Evolutionary conservation across 129 eudicot genomes (phyloP), one percentile per base, ranked within the genome.

Genomic region (Artemisia annua): DNA sequence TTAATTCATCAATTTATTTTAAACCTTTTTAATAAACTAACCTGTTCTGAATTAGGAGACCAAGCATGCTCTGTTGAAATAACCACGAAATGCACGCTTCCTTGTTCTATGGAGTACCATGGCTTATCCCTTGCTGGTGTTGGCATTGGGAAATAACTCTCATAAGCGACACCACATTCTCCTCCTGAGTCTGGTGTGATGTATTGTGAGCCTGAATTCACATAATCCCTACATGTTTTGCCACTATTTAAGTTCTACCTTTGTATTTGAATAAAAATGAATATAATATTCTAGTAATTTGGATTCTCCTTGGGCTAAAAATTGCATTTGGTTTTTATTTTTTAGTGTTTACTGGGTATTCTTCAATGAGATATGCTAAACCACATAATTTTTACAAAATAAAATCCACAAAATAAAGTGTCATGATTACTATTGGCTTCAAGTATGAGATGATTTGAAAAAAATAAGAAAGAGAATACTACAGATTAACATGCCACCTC

Each of bases 51-150:
- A 26, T 69, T 65, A 15, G 35, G 55, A 0, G 86, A 66, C 93
- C 93, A 94, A 19, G 90, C 83, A 78, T 94, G 96, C 73, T 94
- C 98, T 0, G 98, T 94, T n/a, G 98, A 94, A 44, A 94, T 94
- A 5, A 94, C 87, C 4, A 93, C 90, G 20, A 94, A 94, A 69
- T 94, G 98, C 35, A 94, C 96, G 63, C 86, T 79, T 55, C 96
- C 98, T 81, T 85, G 92, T 68, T 94, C 97, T 1, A 90, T 83
- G 18, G 97, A 90, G 64, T 90, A 94, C 98, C 98, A 94, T 24
- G 98, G 98, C 85, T 87, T 94, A 81, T 89, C 97, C 52, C 83
- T 84, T 14, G 82, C 84, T 14, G 79, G 57, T 14, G 96, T 86
- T 19, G 98, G 98, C 98, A 94, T 90, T 2, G 74, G 97, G 75